These are phyloP conservation scores for Oryza brachyantha DNA, from an alignment of 176 grass and related monocot species.

Conservation along the genomic window DNA sequence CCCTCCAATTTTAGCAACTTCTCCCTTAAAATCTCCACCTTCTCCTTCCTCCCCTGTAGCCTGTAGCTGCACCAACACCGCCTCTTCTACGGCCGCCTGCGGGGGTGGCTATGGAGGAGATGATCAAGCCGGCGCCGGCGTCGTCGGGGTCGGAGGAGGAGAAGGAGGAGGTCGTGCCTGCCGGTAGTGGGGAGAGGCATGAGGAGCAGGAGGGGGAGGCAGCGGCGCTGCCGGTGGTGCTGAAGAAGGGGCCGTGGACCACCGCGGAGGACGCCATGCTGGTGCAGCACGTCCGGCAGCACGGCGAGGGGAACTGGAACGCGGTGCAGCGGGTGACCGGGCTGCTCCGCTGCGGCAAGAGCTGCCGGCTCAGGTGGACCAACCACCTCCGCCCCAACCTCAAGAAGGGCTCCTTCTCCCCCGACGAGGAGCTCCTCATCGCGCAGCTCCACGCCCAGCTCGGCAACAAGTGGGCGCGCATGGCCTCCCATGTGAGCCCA, in stretches of 20 bases:
- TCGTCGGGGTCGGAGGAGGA: neutral
- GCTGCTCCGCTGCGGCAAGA: constrained; percentile 75
- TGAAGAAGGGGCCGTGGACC: constrained; percentile 78
- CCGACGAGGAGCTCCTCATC: constrained; percentile 62
- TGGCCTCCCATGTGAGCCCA: constrained; percentile 51
- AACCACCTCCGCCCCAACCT: constrained; percentile 88
- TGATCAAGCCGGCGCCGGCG: neutral
- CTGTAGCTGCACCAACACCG: neutral
- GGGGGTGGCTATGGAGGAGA: constrained; percentile 26
- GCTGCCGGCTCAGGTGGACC: constrained; percentile 80
- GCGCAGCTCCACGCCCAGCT: constrained; percentile 58
- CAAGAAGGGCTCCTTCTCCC: constrained; percentile 76
- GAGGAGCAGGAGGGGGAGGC: neutral
- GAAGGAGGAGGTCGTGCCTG: too few species aligned
- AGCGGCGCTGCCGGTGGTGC: neutral
- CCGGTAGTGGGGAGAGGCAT: neutral
- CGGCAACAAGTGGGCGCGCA: constrained; percentile 81
- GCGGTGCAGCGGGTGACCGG: constrained; percentile 46
- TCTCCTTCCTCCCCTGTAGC: neutral
- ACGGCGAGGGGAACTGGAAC: constrained; percentile 80
- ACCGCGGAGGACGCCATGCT: constrained; percentile 53
- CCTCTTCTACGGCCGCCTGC: neutral
- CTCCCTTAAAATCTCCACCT: constrained; percentile 26
- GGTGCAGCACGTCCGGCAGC: constrained; percentile 46
- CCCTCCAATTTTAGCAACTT: constrained; percentile 36